phyloP scores from a whole-genome alignment of 2,329 filamentous ascomycete species.

The Apiospora hydei region DNA sequence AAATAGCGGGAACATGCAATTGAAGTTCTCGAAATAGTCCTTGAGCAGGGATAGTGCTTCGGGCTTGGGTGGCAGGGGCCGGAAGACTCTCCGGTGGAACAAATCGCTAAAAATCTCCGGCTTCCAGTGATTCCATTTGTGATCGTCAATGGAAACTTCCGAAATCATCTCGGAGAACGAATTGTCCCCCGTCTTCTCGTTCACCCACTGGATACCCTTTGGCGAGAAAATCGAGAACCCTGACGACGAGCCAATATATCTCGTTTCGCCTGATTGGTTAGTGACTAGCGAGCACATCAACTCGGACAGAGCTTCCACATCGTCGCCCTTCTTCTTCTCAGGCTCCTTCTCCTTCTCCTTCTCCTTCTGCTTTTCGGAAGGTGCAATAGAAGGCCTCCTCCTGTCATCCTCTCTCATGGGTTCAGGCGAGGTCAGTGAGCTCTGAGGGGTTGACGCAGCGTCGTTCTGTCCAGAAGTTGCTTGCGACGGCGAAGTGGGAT shows the following conservation, averaged over 20 bases:
- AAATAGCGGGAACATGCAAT: constrained; percentile 97
- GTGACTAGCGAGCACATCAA: constrained; percentile 99
- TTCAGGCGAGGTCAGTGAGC: constrained; percentile 62
- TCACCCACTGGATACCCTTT: constrained; percentile 98
- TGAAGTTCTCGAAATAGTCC: constrained; percentile 98
- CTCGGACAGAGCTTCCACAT: constrained; percentile 89
- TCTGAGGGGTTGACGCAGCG: constrained; percentile 56
- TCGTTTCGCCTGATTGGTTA: constrained; percentile 91
- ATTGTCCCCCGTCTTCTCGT: constrained; percentile 93
- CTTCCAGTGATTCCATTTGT: constrained; percentile 98
- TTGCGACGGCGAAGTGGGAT: constrained; percentile 60
- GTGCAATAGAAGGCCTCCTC: constrained; percentile 50
- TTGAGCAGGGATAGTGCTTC: constrained; percentile 87
- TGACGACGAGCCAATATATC: constrained; percentile 96
- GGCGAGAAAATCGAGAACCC: constrained; percentile 99
- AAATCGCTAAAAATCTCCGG: constrained; percentile 96
- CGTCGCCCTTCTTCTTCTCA: constrained; percentile 63
- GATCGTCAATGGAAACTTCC: constrained; percentile 87
- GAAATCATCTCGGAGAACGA: constrained; percentile 96
- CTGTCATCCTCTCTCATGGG: constrained; percentile 49
- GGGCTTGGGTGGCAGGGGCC: constrained; percentile 81
- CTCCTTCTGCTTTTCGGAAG: constrained; percentile 50
- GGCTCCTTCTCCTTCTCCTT: constrained; percentile 51
- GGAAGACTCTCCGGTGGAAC: constrained; percentile 85
- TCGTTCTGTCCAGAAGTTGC: constrained; percentile 52